phyloP scores from a whole-genome alignment of 129 eudicot genomes.

The Rutidosis leptorrhynchoides region DNA sequence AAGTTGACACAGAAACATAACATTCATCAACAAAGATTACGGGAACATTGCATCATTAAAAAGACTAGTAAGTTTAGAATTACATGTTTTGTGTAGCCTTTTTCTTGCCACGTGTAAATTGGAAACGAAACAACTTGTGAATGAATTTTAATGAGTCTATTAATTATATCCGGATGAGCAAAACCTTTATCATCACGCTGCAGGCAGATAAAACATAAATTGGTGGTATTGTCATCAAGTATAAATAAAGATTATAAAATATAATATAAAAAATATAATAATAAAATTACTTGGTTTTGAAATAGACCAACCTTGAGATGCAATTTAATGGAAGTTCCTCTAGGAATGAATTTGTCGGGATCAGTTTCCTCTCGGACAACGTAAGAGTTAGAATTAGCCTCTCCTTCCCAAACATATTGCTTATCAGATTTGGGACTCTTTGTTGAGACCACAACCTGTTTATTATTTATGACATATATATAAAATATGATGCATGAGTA shows the following conservation, averaged over 20 bases:
- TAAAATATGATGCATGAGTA: too few relatives aligned
- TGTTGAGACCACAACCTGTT: constrained; percentile 93
- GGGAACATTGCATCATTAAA: background rate
- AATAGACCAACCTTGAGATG: constrained; percentile 76
- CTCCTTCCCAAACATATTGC: constrained; percentile 98
- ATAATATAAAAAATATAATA: background rate
- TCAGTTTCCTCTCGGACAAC: constrained; percentile 92
- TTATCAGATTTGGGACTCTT: constrained; percentile 92
- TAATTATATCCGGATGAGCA: constrained; percentile 89
- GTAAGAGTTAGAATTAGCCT: constrained; percentile 88
- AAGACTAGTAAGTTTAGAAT: too few relatives aligned
- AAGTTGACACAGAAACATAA: background rate
- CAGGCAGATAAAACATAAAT: constrained; percentile 17
- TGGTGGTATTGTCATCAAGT: background rate
- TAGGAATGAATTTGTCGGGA: constrained; percentile 70
- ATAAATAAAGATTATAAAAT: too few relatives aligned
- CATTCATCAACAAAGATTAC: too few relatives aligned
- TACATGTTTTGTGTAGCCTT: constrained; percentile 90
- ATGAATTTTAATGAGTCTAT: constrained; percentile 86
- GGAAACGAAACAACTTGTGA: constrained; percentile 95
- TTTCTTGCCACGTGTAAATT: constrained; percentile 96
- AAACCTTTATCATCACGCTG: constrained; percentile 85
- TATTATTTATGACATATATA: constrained; percentile 12
- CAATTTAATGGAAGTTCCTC: constrained; percentile 83
- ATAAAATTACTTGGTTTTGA: background rate